Base-by-base conservation (phyloP, 1,284 basidiomycete species). In the Trametes versicolor region DNA sequence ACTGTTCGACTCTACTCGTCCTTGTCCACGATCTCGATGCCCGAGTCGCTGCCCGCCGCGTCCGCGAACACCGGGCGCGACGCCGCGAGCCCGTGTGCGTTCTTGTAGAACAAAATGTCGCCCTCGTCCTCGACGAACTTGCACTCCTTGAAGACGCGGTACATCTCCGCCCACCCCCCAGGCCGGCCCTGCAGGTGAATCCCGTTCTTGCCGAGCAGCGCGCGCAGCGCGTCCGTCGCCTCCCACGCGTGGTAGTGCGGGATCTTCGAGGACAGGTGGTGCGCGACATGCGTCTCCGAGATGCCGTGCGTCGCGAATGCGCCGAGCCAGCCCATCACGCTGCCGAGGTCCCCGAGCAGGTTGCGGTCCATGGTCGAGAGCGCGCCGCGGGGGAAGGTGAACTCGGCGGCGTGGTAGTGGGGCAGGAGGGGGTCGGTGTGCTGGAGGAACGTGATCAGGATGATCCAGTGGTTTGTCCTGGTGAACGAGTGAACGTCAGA, bases 301-400 rank as follows among this genome's bases (percentile, higher is more conserved):
- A 98, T 96, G 67, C 94, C 93, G 73, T 95, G 87, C 27, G 93
- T 94, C 55, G 89, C 87, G 71, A 88, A 88, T 39, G 87, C 88
- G 57, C 93, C 94, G 65, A 95, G 83, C 90, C 90, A 95, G 60
- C 81, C 92, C 84, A 88, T 88, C 70, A 88, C 71, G 32, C 76
- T 79, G 51, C 94, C 95, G 62, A 89, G 85, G 71, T 92, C 93
- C 53, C 95, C 95, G 43, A 98, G 83, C 70, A 96, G 88, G 72
- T 81, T 88, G 65, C 98, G 95, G 80, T 99, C 96, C 52, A 99
- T 85, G 21, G 97, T 99, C 68, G 94, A 84, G 58, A 99, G 89
- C n/a, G 97, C 97, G 68, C 97, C 97, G 73, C 97, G 95, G 60
- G 93, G 85, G 86, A 99, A 99, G 53, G 92, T 98, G 86, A 97